phyloP scores from a whole-genome alignment of 768 basidiomycete genomes.

The Favolaschia claudopus region DNA sequence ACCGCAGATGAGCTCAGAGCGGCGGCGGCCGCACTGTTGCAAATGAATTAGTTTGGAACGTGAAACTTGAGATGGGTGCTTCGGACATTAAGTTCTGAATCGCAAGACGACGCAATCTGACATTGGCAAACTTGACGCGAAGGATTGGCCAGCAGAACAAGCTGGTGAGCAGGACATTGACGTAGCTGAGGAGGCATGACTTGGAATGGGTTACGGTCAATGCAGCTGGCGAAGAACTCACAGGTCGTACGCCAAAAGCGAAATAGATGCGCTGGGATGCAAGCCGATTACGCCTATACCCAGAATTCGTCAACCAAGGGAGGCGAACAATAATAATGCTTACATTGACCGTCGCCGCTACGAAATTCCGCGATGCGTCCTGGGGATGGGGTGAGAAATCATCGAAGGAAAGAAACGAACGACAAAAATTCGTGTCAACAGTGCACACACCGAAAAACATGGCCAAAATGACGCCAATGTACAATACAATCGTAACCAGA shows the following conservation, averaged over 20 bases:
- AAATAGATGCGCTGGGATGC: conserved; percentile 49
- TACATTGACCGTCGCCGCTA: conserved; percentile 43
- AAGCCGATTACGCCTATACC: conserved; percentile 49
- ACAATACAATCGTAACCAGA: conserved; percentile 42
- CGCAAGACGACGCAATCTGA: conserved; percentile 46
- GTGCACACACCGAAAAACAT: conserved; percentile 45
- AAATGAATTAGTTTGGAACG: too few species aligned
- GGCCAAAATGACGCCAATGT: conserved; percentile 46
- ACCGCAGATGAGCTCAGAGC: conserved; percentile 57
- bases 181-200: conserved; percentile 21
- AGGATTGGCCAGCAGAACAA: conserved; percentile 57
- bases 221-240: conserved; percentile 33
- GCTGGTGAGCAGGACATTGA: conserved; percentile 45
- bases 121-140: conserved; percentile 40
- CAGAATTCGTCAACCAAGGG: too few species aligned
- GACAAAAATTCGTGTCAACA: too few species aligned
- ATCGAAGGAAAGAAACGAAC: neutral
- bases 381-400: conserved; percentile 7
- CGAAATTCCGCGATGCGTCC: conserved; percentile 46
- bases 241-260: conserved; percentile 55
- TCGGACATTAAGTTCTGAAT: conserved; percentile 51
- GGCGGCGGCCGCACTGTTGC: conserved; percentile 53
- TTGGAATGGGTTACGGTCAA: neutral
- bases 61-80: neutral
- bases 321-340: neutral